Conservation (phyloP, 768 basidiomycete genomes). For the Hortiboletus flavorubellus region DNA sequence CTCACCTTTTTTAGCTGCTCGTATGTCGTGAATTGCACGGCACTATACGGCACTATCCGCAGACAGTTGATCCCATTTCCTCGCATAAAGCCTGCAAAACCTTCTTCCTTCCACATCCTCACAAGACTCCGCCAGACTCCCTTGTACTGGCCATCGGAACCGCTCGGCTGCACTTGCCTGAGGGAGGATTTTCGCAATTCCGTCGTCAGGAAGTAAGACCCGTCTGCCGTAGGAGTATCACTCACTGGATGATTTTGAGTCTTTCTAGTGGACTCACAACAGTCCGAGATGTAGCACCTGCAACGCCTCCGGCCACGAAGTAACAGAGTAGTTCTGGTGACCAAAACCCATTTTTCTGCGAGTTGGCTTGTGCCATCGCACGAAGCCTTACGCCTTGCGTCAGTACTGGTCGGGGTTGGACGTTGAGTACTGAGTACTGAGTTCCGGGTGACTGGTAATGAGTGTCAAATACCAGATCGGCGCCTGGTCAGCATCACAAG, state of each 20-base stretch:
- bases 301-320: conserved; percentile 53
- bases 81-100: conserved; percentile 88
- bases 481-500: neutral
- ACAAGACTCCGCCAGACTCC: conserved; percentile 82
- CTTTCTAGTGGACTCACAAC: conserved; percentile 91
- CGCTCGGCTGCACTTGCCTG: conserved; percentile 86
- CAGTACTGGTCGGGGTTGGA: conserved; percentile 5
- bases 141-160: conserved; percentile 63
- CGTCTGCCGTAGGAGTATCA: conserved; percentile 9
- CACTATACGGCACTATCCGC: conserved; percentile 91
- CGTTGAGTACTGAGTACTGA: neutral
- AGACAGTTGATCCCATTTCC: conserved; percentile 92
- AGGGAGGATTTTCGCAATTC: conserved; percentile 3
- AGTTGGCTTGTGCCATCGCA: conserved; percentile 24
- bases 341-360: conserved; percentile 29
- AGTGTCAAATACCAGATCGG: neutral
- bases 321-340: conserved; percentile 38
- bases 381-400: conserved; percentile 4
- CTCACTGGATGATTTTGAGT: conserved; percentile 95
- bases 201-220: neutral
- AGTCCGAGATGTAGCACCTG: conserved; percentile 74
- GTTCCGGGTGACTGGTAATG: neutral
- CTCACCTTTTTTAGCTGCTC: conserved; percentile 85
- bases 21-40: conserved; percentile 85
- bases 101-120: conserved; percentile 91